Evolutionary conservation across 129 eudicot species (phyloP).

Genomic region (Pseudognaphalium luteoalbum): DNA sequence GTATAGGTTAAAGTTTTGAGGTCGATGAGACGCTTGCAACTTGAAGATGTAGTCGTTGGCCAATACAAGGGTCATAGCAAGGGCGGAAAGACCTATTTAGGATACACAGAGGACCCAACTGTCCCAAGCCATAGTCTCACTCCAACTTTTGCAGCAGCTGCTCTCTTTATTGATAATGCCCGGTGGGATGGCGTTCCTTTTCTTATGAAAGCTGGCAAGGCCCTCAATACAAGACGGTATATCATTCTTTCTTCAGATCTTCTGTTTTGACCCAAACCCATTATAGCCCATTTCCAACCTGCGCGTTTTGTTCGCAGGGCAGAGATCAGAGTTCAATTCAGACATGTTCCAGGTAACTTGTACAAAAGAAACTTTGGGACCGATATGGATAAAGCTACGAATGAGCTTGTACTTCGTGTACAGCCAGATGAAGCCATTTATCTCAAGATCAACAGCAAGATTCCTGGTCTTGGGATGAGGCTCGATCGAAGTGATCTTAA

Average conservation of each 20-base stretch:
- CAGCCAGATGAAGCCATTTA: slow-evolving; percentile 95
- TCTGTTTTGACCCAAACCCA: not conserved
- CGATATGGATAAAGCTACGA: slow-evolving; percentile 80
- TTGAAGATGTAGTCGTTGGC: slow-evolving; percentile 77
- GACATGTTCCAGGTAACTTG: slow-evolving; percentile 92
- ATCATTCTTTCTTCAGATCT: not conserved
- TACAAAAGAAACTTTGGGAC: slow-evolving; percentile 72
- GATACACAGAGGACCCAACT: slow-evolving; percentile 90
- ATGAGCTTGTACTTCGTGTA: slow-evolving; percentile 90
- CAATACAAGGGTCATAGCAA: slow-evolving; percentile 94
- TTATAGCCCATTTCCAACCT: not conserved
- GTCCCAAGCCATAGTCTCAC: slow-evolving; percentile 76
- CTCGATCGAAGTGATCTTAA: slow-evolving; percentile 92
- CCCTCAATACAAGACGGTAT: slow-evolving; percentile 79
- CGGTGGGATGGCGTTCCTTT: slow-evolving; percentile 99
- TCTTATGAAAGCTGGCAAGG: slow-evolving; percentile 97
- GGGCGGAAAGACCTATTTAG: slow-evolving; percentile 59
- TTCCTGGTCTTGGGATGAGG: slow-evolving; percentile 97
- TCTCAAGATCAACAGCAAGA: slow-evolving; percentile 84
- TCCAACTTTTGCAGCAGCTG: slow-evolving; percentile 98
- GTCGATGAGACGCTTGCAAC: slow-evolving; percentile 73
- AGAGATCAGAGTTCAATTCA: slow-evolving; percentile 90
- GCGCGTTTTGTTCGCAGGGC: slow-evolving; percentile 53
- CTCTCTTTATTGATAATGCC: slow-evolving; percentile 85
- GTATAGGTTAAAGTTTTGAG: slow-evolving; percentile 82